phyloP scores from a whole-genome alignment of 805 yeast species.

The Naumovozyma baii region DNA sequence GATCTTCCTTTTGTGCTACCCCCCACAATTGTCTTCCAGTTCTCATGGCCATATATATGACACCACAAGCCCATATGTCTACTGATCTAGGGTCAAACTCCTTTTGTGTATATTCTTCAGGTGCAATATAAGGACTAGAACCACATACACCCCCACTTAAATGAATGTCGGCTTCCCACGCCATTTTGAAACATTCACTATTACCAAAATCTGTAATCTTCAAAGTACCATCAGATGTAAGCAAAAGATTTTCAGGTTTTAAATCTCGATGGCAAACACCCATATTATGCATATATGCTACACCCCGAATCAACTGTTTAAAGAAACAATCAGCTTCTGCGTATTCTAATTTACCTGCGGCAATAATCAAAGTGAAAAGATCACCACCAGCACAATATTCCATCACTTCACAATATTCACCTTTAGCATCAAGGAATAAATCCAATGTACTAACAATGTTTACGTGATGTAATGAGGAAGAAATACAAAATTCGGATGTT shows the following conservation, averaged over 20 bases:
- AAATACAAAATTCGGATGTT: constrained; percentile 75
- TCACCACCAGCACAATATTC: constrained; percentile 81
- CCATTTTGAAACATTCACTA: constrained; percentile 73
- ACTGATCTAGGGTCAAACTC: constrained; percentile 75
- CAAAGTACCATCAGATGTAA: constrained; percentile 61
- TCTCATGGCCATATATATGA: constrained; percentile 86
- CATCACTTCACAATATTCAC: constrained; percentile 79
- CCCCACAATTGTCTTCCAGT: constrained; percentile 93
- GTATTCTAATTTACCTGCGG: constrained; percentile 69
- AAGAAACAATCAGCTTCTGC: constrained; percentile 86
- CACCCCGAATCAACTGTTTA: constrained; percentile 77
- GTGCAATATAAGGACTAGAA: constrained; percentile 83
- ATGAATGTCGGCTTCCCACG: constrained; percentile 69
- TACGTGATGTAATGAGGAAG: constrained; percentile 65
- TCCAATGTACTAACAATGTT: constrained; percentile 74
- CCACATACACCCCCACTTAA: constrained; percentile 73
- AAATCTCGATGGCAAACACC: constrained; percentile 91
- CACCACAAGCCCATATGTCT: constrained; percentile 91
- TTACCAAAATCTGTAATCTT: constrained; percentile 87
- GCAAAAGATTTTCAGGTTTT: constrained; percentile 84
- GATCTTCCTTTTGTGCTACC: constrained; percentile 71
- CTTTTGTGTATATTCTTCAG: constrained; percentile 60
- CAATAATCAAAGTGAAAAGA: constrained; percentile 60
- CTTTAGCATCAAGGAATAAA: constrained; percentile 68
- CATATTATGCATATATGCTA: constrained; percentile 76